Conservation (phyloP, 2,329 filamentous ascomycete species). For the Neodidymelliopsis sp. region DNA sequence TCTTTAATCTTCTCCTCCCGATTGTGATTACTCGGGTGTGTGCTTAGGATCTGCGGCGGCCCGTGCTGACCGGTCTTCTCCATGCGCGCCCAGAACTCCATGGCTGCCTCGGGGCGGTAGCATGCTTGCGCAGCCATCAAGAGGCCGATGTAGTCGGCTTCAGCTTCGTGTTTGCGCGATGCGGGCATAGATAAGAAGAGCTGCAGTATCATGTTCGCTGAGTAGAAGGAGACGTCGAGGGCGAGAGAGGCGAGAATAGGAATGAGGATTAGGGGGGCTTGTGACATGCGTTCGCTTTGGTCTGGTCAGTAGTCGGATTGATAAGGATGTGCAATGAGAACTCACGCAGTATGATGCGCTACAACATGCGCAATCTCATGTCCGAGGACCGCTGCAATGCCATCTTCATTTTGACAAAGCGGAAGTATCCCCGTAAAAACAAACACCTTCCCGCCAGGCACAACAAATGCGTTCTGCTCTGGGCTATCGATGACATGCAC, state of each 20-base stretch:
- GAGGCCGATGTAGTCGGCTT: constrained; percentile 81
- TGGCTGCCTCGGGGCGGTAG: constrained; percentile 73
- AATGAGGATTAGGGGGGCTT: constrained; percentile 49
- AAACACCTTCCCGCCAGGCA: constrained; percentile 81
- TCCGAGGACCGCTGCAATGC: constrained; percentile 76
- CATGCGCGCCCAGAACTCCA: constrained; percentile 70
- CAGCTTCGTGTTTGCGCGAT: constrained; percentile 73
- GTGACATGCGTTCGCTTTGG: constrained; percentile 64
- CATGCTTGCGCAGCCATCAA: constrained; percentile 86
- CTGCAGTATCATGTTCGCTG: constrained; percentile 59
- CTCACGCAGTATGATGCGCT: constrained; percentile 46
- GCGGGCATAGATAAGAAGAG: constrained; percentile 73
- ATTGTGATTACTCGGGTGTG: constrained; percentile 75
- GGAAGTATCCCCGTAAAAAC: constrained; percentile 76
- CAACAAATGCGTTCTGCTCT: constrained; percentile 76
- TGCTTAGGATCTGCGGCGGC: constrained; percentile 75
- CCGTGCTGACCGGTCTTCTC: constrained; percentile 59
- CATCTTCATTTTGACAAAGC: constrained; percentile 71
- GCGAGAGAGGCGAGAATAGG: constrained; percentile 47
- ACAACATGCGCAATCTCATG: constrained; percentile 81
- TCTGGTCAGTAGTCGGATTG: background rate
- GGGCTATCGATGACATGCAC: constrained; percentile 76
- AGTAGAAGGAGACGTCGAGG: constrained; percentile 52
- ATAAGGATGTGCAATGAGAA: background rate
- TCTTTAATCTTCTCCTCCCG: constrained; percentile 70